Conservation (phyloP, 2,329 filamentous ascomycete genomes). For the Aspergillus caelatus region DNA sequence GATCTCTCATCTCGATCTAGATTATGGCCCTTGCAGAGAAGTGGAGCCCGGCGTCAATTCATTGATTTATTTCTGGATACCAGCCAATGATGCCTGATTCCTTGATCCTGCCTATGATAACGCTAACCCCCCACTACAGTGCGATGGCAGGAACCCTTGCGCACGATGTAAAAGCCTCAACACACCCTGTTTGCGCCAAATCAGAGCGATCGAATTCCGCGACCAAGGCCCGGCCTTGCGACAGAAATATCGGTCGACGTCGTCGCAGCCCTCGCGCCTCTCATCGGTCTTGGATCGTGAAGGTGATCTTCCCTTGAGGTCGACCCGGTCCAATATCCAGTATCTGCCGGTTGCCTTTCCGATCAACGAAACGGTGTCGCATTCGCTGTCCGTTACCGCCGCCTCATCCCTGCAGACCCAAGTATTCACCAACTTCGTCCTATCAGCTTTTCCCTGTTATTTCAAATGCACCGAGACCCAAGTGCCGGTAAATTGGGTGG, state of each 20-base stretch:
- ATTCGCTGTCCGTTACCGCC: constrained; percentile 31
- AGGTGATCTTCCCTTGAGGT: not conserved
- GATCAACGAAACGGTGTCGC: constrained; percentile 28
- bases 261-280: constrained; percentile 10
- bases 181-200: constrained; percentile 29
- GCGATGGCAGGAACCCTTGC: constrained; percentile 34
- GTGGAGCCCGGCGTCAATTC: constrained; percentile 1
- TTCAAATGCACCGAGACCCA: constrained; percentile 33
- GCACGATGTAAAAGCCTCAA: constrained; percentile 34
- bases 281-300: not conserved
- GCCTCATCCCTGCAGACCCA: constrained; percentile 29
- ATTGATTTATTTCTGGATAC: not conserved
- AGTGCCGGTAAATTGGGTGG: constrained; percentile 32
- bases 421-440: constrained; percentile 32
- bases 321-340: not conserved
- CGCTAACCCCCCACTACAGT: constrained; percentile 22
- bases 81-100: not conserved
- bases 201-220: constrained; percentile 31
- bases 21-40: not conserved
- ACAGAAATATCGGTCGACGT: constrained; percentile 23
- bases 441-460: constrained; percentile 30
- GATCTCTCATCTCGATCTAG: not conserved
- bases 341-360: constrained; percentile 15
- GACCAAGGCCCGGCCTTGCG: constrained; percentile 35
- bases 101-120: not conserved